Percentiles rank a stretch among this genome's conserved stretches.
phyloP scores from a whole-genome alignment of 257 asterid genomes.

The Coffea eugenioides region DNA sequence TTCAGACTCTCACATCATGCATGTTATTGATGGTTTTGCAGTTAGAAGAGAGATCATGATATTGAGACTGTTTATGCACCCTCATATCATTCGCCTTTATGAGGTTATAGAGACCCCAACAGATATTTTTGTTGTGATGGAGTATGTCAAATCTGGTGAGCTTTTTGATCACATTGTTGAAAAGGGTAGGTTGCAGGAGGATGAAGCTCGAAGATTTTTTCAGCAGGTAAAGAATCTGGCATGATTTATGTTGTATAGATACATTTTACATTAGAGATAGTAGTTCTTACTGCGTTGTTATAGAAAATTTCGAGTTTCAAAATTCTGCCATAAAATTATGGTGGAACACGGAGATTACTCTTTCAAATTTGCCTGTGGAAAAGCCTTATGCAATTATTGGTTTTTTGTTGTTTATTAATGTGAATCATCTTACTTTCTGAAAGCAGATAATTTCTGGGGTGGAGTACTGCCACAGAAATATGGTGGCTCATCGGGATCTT shows the following conservation, averaged over 20 bases:
- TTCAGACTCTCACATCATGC: neutral
- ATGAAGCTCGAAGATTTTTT: constrained; percentile 76
- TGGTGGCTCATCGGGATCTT: constrained; percentile 97
- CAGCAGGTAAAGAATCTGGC: constrained; percentile 70
- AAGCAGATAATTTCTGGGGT: constrained; percentile 78
- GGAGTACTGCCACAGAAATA: constrained; percentile 86
- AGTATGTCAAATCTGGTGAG: constrained; percentile 82
- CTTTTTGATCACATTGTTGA: constrained; percentile 97
- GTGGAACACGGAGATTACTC: constrained; percentile 77
- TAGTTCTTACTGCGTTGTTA: constrained; percentile 19
- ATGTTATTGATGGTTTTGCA: constrained; percentile 37
- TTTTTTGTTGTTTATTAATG: neutral
- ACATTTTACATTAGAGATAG: neutral
- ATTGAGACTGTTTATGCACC: constrained; percentile 90
- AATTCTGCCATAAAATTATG: constrained; percentile 78
- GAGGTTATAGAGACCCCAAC: constrained; percentile 89
- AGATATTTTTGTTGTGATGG: constrained; percentile 90
- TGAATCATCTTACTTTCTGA: constrained; percentile 17
- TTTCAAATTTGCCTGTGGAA: constrained; percentile 70
- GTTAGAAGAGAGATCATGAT: constrained; percentile 91
- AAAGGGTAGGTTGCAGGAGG: constrained; percentile 88
- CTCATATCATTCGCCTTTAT: constrained; percentile 96
- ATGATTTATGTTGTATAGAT: neutral
- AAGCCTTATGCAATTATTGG: neutral
- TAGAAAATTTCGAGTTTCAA: constrained; percentile 65